phyloP scores from a whole-genome alignment of 1,139 yeast species.

The Blastobotrys raffinosifermentans region DNA sequence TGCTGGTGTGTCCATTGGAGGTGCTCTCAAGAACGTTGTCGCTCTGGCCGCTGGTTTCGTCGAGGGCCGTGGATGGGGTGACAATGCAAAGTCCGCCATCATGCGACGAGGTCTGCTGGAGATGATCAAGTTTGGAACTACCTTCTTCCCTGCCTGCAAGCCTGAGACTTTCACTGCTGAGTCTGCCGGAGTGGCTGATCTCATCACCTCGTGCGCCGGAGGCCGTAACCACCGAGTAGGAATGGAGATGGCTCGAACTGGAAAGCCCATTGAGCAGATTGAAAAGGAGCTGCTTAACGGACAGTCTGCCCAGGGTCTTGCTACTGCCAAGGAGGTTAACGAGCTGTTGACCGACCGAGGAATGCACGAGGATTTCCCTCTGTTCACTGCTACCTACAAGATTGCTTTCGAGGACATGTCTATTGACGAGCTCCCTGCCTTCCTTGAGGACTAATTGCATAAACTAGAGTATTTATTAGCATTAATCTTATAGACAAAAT shows the following conservation, averaged over 20 bases:
- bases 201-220: constrained; percentile 93
- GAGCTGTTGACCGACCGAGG: constrained; percentile 63
- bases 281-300: constrained; percentile 83
- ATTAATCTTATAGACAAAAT: too few species aligned
- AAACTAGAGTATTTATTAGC: not conserved
- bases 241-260: constrained; percentile 52
- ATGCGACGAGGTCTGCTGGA: constrained; percentile 91
- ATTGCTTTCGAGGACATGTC: constrained; percentile 69
- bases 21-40: constrained; percentile 90
- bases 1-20: constrained; percentile 90
- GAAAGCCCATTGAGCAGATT: constrained; percentile 67
- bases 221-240: constrained; percentile 94
- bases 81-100: constrained; percentile 91
- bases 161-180: constrained; percentile 82
- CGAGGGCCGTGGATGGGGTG: constrained; percentile 97
- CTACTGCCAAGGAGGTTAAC: constrained; percentile 84
- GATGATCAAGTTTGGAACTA: constrained; percentile 76
- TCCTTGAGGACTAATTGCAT: constrained; percentile 21
- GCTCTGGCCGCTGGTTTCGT: constrained; percentile 94
- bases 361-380: constrained; percentile 69
- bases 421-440: constrained; percentile 29
- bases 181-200: constrained; percentile 94
- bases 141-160: constrained; percentile 63
- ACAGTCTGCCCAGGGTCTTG: constrained; percentile 90
- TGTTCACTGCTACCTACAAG: constrained; percentile 78